Conservation (phyloP, 2,329 filamentous ascomycete species). For the Aspergillus glaucus region DNA sequence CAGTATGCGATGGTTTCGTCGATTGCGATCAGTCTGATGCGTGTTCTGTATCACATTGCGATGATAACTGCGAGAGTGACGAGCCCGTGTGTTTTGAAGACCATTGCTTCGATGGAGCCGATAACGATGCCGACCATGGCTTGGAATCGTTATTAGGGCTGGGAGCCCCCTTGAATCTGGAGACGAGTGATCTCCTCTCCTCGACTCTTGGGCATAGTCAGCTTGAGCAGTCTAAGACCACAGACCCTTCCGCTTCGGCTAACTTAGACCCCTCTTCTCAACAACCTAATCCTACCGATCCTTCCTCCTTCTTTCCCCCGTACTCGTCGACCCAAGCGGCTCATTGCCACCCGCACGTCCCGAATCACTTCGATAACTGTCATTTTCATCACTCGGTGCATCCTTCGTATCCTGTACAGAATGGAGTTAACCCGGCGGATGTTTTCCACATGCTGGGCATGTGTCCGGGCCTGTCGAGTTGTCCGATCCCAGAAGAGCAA, state of each 20-base stretch:
- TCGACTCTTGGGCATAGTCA: conserved; percentile 14
- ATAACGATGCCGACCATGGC: conserved; percentile 15
- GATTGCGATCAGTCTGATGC: conserved; percentile 33
- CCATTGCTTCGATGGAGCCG: conserved; percentile 17
- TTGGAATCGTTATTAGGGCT: conserved; percentile 30
- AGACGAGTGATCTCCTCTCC: conserved; percentile 21
- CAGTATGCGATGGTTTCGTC: conserved; percentile 36
- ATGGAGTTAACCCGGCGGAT: conserved; percentile 28
- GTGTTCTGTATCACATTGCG: conserved; percentile 26
- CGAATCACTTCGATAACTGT: conserved; percentile 16
- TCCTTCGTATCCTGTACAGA: conserved; percentile 19
- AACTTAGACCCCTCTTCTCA: conserved; percentile 8
- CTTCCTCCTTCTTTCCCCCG: conserved; percentile 9
- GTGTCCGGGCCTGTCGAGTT: conserved; percentile 25
- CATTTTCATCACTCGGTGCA: conserved; percentile 20
- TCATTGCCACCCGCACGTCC: conserved; percentile 19
- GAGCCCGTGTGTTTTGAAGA: conserved; percentile 33
- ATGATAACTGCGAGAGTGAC: conserved; percentile 20
- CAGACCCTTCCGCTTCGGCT: conserved; percentile 11
- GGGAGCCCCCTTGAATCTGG: conserved; percentile 23
- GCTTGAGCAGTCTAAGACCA: conserved; percentile 15
- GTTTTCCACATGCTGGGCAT: conserved; percentile 32
- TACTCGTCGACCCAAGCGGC: conserved; percentile 14
- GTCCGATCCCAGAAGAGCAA: conserved; percentile 17
- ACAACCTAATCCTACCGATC: conserved; percentile 4